Percentiles rank a stretch among this genome's conserved stretches.
Conservation (phyloP, 225 moss, liverwort and hornwort genomes). For the Antitrichia curtipendula region DNA sequence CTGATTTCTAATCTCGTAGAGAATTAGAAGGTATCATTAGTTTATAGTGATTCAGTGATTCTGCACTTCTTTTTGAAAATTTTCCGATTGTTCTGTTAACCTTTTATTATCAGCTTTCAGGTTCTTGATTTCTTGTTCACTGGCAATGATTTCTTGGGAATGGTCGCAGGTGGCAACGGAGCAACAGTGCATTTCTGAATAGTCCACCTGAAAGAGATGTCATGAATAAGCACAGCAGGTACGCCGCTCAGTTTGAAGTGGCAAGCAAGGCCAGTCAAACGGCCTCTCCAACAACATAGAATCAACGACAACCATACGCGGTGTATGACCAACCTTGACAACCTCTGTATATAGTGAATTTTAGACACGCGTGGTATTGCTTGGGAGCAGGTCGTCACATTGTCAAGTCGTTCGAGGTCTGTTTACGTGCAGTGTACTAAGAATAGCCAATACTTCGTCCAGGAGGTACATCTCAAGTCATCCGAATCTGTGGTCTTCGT, state of each 20-base stretch:
- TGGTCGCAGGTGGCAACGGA: constrained; percentile 38
- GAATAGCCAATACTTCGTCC: not conserved
- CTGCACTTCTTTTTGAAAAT: not conserved
- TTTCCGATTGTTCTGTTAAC: not conserved
- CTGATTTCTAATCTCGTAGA: not conserved
- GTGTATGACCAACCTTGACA: not conserved
- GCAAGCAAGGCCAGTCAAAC: constrained; percentile 3
- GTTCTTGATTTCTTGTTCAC: not conserved
- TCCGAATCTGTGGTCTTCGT: not conserved
- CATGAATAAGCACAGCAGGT: constrained; percentile 12
- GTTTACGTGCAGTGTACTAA: not conserved
- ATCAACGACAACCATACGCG: not conserved
- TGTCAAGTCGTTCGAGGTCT: not conserved
- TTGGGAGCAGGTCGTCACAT: not conserved
- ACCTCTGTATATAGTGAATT: not conserved
- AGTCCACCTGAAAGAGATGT: constrained; percentile 18
- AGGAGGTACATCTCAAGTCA: not conserved
- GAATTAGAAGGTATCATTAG: not conserved
- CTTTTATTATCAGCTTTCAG: not conserved
- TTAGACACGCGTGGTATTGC: not conserved
- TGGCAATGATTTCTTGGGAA: not conserved
- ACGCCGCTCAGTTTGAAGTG: constrained; percentile 33
- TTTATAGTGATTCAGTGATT: not conserved
- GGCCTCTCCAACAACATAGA: not conserved
- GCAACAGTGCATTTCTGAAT: constrained; percentile 44